phyloP scores from a whole-genome alignment of 106 monocot species.

The Hemerocallis citrina region DNA sequence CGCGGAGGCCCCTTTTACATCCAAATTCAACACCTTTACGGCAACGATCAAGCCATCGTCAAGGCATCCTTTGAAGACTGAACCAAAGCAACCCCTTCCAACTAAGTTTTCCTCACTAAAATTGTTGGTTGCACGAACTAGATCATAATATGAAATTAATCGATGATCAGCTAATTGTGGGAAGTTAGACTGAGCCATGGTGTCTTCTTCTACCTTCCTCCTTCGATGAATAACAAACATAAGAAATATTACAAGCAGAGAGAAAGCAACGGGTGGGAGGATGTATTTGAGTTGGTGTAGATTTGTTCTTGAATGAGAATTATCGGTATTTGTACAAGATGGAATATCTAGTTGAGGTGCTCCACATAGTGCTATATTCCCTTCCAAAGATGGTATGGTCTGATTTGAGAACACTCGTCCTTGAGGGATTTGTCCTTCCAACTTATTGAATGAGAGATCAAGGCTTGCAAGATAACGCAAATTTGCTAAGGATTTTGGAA shows the following conservation, averaged over 20 bases:
- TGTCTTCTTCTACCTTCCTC: neutral
- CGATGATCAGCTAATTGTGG: neutral
- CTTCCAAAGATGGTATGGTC: neutral
- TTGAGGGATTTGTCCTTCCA: neutral
- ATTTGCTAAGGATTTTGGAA: constrained; percentile 2
- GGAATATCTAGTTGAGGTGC: neutral
- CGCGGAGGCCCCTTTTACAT: neutral
- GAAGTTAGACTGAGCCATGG: neutral
- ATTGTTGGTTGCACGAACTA: neutral
- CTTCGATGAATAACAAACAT: neutral
- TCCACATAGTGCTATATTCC: neutral
- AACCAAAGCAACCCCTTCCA: neutral
- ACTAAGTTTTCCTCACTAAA: neutral
- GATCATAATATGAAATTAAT: neutral
- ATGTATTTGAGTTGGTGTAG: neutral
- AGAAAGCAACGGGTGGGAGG: neutral
- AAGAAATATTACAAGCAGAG: neutral
- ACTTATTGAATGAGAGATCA: neutral
- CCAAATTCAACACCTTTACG: constrained; percentile 12
- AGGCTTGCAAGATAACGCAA: neutral
- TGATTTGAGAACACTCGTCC: neutral
- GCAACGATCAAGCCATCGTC: neutral
- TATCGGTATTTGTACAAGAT: neutral
- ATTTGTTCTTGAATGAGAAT: neutral
- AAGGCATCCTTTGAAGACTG: neutral